Evolutionary conservation across 2,329 filamentous ascomycete species (phyloP).

Genomic region (Aspergillus pseudoglaucus): DNA sequence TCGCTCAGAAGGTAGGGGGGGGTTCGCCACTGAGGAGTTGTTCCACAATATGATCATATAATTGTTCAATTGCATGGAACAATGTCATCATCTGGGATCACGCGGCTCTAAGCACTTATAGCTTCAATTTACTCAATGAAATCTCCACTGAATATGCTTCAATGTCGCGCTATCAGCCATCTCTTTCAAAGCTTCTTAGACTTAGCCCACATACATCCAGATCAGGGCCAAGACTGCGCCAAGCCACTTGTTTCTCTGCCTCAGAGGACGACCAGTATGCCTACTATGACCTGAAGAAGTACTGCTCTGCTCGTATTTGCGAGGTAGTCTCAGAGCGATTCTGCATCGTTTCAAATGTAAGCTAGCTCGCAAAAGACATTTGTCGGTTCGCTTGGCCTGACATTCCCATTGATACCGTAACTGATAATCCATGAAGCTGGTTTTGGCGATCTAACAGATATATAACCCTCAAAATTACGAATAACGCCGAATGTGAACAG

Average conservation of each 20-base stretch:
- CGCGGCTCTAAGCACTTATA: too few relatives aligned
- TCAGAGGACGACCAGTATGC: slow-evolving; percentile 7
- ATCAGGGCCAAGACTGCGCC: neutral
- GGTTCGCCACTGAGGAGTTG: too few relatives aligned
- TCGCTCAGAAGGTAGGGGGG: too few relatives aligned
- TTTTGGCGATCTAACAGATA: too few relatives aligned
- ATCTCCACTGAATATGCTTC: neutral
- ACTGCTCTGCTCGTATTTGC: slow-evolving; percentile 10
- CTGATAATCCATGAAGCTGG: too few relatives aligned
- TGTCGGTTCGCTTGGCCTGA: slow-evolving; percentile 1
- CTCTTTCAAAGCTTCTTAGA: neutral
- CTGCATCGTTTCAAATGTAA: slow-evolving; percentile 28
- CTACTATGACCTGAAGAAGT: slow-evolving; percentile 9
- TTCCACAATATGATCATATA: too few relatives aligned
- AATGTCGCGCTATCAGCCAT: neutral
- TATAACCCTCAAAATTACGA: too few relatives aligned
- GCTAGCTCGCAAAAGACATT: slow-evolving; percentile 27
- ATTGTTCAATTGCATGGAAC: too few relatives aligned
- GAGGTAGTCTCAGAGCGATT: slow-evolving; percentile 16
- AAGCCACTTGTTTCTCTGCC: neutral
- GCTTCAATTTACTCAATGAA: too few relatives aligned
- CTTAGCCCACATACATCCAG: neutral
- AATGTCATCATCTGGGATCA: too few relatives aligned
- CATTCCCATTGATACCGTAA: too few relatives aligned
- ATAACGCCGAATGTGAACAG: too few relatives aligned